These are phyloP conservation scores for Lentinus tigrinus DNA, from an alignment of 768 basidiomycete species.

Conservation along the genomic window DNA sequence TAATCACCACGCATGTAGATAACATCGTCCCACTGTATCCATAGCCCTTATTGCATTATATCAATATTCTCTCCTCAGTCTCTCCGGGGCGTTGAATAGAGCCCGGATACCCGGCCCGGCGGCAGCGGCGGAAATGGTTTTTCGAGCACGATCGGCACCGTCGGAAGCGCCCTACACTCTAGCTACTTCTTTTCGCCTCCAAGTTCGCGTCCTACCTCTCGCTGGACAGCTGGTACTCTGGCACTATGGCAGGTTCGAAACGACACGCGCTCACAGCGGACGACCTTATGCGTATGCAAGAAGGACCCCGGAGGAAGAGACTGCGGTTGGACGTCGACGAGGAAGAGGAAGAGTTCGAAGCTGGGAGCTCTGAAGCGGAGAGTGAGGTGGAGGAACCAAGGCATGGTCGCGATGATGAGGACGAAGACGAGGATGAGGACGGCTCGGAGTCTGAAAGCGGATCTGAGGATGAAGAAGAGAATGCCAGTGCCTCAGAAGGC, in stretches of 20 bases:
- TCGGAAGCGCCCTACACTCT: too few species aligned
- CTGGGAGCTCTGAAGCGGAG: slow-evolving; percentile 23
- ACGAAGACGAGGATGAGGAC: slow-evolving; percentile 9
- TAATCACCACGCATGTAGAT: too few species aligned
- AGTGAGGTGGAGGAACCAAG: slow-evolving; percentile 9
- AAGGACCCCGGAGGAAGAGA: slow-evolving; percentile 25
- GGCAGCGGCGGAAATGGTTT: too few species aligned
- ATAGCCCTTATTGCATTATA: background rate
- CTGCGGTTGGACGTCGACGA: slow-evolving; percentile 2
- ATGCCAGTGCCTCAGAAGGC: background rate
- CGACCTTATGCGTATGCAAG: slow-evolving; percentile 37
- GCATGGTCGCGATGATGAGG: slow-evolving; percentile 2
- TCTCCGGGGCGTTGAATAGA: too few species aligned
- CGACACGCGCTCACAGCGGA: slow-evolving; percentile 32
- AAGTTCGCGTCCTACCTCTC: too few species aligned
- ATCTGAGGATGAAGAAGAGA: slow-evolving; percentile 9
- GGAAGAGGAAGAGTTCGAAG: slow-evolving; percentile 10
- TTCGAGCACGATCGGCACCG: too few species aligned
- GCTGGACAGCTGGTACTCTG: background rate
- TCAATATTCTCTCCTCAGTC: background rate
- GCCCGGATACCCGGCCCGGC: too few species aligned
- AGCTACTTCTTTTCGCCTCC: too few species aligned
- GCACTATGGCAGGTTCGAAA: slow-evolving; percentile 27
- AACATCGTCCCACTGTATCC: background rate
- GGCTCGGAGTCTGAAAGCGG: slow-evolving; percentile 21